Conservation (phyloP, 2,329 filamentous ascomycete genomes). For the Capronia americana region DNA sequence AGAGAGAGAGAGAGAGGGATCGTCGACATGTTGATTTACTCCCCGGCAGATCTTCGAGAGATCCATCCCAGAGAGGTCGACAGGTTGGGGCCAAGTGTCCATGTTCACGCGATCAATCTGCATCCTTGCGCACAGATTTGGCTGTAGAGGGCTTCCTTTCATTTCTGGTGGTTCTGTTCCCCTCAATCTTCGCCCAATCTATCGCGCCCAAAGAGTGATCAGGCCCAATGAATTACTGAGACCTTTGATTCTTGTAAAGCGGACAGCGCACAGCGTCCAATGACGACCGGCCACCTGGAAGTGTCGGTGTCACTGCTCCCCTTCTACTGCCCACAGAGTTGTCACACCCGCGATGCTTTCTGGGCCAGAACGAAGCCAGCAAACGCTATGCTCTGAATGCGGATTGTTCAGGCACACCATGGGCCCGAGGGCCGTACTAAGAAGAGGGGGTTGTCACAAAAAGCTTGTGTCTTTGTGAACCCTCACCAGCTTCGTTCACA, state of each 20-base stretch:
- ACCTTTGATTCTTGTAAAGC: neutral
- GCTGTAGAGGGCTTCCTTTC: neutral
- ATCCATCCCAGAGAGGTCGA: neutral
- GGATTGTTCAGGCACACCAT: neutral
- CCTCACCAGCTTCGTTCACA: constrained; percentile 17
- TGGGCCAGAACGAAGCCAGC: neutral
- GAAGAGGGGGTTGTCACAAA: neutral
- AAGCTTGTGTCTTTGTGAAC: constrained; percentile 1
- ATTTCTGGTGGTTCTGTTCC: neutral
- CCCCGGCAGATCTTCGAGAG: constrained; percentile 5
- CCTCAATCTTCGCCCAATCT: neutral
- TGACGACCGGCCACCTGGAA: constrained; percentile 6
- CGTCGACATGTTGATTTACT: neutral
- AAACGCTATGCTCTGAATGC: neutral
- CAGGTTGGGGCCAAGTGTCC: neutral
- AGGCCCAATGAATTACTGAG: neutral
- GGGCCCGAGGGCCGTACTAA: neutral
- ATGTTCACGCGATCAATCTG: neutral
- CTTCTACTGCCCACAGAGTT: neutral
- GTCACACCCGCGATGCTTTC: neutral
- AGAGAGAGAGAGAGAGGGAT: too few relatives aligned
- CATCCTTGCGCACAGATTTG: neutral
- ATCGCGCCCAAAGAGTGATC: neutral
- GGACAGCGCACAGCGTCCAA: constrained; percentile 1
- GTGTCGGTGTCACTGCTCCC: neutral